Evolutionary conservation across 257 asterid species (phyloP), one percentile per base, ranked within the genome.

Genomic region (Striga asiatica): DNA sequence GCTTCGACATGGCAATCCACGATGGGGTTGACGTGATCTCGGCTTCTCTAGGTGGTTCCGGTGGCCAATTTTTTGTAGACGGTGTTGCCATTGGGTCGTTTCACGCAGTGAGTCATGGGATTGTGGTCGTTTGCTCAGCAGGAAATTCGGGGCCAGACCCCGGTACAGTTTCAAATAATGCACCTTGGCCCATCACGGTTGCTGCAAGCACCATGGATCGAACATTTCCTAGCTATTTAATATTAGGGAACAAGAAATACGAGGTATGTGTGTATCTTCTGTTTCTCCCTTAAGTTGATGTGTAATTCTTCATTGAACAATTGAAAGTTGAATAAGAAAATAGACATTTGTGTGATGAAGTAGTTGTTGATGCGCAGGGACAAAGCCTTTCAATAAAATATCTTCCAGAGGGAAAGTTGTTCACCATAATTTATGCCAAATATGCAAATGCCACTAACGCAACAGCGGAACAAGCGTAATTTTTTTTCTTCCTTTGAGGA

Each of bases 11-110:
- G 34, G 98, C 98, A 20, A 89, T 86, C 28, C 84, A 86, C 22
- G 98, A 89, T 55, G n/a, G 91, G 0, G 96, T 86, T 12, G 96
- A 89, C 16, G 96, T 89, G 63, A 68, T 89, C n/a, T 89, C 98
- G 0, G 75, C 86, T 16, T 89, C 98, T 20, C 78, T 89, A 25
- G 98, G 98, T 21, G 95, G 95, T 32, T n/a, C n/a, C n/a, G 65
- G 88, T 0, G 75, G 8, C 0, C 81, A 85, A 3, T 83, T 77
- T 69, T 73, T 69, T 54, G 64, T 76, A 0, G 98, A 86, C 46
- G 77, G 95, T 23, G 52, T 89, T 18, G 95, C 96, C 18, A 85
- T 89, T 3, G 98, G 96, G 22, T 81, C 98, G 0, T 89, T 89
- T 42, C 98, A 89, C 55, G 98, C 98, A 1, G 84, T 74, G 20